Conservation (phyloP, 2,329 filamentous ascomycete species). For the Fusarium beomiforme region DNA sequence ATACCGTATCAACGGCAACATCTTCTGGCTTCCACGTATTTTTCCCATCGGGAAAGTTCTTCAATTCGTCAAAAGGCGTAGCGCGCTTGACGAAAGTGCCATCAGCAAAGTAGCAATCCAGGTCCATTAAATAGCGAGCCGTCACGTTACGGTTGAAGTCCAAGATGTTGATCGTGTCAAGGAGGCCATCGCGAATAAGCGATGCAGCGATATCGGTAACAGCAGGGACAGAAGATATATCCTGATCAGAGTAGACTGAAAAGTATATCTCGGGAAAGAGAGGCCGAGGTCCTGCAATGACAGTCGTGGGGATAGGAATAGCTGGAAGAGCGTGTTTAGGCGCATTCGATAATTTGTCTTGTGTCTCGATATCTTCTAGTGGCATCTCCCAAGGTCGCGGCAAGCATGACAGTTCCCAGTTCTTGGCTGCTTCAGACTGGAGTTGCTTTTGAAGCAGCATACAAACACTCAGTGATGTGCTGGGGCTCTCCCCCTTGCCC, state of each 20-base stretch:
- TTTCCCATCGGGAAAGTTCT: slow-evolving; percentile 70
- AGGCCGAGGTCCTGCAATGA: slow-evolving; percentile 77
- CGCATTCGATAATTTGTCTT: slow-evolving; percentile 66
- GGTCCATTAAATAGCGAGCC: slow-evolving; percentile 89
- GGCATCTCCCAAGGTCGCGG: slow-evolving; percentile 75
- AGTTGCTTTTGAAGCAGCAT: slow-evolving; percentile 87
- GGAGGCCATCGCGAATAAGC: slow-evolving; percentile 83
- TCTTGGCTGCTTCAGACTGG: slow-evolving; percentile 75
- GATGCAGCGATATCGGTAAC: slow-evolving; percentile 80
- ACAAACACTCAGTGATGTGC: slow-evolving; percentile 75
- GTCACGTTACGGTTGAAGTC: slow-evolving; percentile 91
- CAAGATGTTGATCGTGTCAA: slow-evolving; percentile 93
- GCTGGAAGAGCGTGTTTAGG: slow-evolving; percentile 82
- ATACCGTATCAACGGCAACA: slow-evolving; percentile 95
- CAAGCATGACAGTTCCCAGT: slow-evolving; percentile 78
- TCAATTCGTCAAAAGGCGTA: slow-evolving; percentile 89
- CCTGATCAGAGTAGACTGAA: slow-evolving; percentile 89
- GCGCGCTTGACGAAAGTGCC: slow-evolving; percentile 93
- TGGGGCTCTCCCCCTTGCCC: slow-evolving; percentile 69
- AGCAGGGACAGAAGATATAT: slow-evolving; percentile 87
- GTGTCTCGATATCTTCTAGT: slow-evolving; percentile 67
- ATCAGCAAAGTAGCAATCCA: slow-evolving; percentile 93
- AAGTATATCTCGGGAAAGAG: slow-evolving; percentile 94
- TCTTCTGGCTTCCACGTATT: slow-evolving; percentile 98
- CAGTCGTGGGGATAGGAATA: slow-evolving; percentile 78